A percentile compares a stretch with the other conserved stretches of the same genome.
Conservation (phyloP, 2,329 filamentous ascomycete genomes). For the Leptoxyphium fumago region DNA sequence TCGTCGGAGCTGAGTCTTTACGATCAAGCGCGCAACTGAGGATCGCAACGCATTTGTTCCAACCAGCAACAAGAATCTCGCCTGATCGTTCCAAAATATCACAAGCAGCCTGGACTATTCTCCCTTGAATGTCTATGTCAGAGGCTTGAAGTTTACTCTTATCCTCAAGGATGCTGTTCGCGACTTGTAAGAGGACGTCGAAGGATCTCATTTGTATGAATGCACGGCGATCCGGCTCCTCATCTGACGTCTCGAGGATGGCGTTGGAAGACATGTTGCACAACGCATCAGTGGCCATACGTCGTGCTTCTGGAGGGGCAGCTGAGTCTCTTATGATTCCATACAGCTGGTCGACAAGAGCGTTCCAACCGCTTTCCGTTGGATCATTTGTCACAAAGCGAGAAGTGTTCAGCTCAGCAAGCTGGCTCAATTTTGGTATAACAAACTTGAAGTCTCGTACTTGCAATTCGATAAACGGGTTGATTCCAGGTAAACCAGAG, state of each 20-base stretch:
- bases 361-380: constrained; percentile 59
- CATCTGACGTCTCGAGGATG: constrained; percentile 37
- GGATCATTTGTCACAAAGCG: constrained; percentile 56
- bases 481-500: constrained; percentile 30
- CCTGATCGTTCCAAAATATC: constrained; percentile 75
- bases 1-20: constrained; percentile 1
- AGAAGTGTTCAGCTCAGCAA: constrained; percentile 30
- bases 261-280: constrained; percentile 34
- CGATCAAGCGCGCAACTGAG: constrained; percentile 64
- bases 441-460: constrained; percentile 33
- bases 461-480: constrained; percentile 22
- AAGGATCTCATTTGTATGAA: constrained; percentile 17
- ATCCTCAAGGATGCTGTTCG: constrained; percentile 15
- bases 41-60: constrained; percentile 74
- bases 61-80: constrained; percentile 67
- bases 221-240: constrained; percentile 20
- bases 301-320: constrained; percentile 29
- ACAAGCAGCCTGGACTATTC: constrained; percentile 52
- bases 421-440: constrained; percentile 32
- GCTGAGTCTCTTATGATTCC: constrained; percentile 27
- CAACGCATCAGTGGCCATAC: constrained; percentile 35
- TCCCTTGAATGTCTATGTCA: constrained; percentile 47
- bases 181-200: constrained; percentile 33
- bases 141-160: constrained; percentile 13
- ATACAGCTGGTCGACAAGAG: constrained; percentile 44